Percentiles rank a stretch among this genome's conserved stretches.
These are phyloP conservation scores for Ustilago loliicola DNA, from an alignment of 1,284 basidiomycete genomes.

Conservation along the genomic window DNA sequence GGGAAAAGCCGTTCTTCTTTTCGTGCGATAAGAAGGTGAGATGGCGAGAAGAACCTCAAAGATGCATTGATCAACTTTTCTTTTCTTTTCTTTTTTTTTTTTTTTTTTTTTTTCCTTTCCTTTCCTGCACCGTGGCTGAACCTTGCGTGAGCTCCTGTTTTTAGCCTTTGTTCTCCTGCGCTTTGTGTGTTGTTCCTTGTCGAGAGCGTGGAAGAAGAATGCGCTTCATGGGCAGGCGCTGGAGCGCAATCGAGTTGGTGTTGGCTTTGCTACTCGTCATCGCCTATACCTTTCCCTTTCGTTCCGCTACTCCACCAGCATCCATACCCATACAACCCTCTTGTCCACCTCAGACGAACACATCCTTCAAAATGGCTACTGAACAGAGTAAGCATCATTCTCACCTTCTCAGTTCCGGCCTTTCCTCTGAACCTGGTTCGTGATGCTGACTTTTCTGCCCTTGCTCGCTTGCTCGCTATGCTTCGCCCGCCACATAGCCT, in stretches of 20 bases:
- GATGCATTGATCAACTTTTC: slow-evolving; percentile 24
- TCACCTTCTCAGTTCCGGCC: neutral
- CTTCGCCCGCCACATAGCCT: slow-evolving; percentile 36
- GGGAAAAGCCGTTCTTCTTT: neutral
- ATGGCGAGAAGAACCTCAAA: slow-evolving; percentile 28
- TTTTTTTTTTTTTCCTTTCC: too few species aligned
- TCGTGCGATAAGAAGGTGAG: slow-evolving; percentile 12
- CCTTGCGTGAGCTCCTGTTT: neutral
- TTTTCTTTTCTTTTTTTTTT: slow-evolving; percentile 11
- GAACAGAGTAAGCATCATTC: slow-evolving; percentile 60
- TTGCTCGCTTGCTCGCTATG: neutral
- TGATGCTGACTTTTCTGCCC: neutral
- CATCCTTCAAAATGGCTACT: slow-evolving; percentile 61
- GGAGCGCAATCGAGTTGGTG: slow-evolving; percentile 17
- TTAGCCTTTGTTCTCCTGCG: neutral
- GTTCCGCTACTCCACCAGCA: neutral
- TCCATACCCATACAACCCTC: slow-evolving; percentile 18
- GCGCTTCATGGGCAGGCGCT: slow-evolving; percentile 12
- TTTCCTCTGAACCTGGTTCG: neutral
- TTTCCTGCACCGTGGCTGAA: too few species aligned
- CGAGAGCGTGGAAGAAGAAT: slow-evolving; percentile 1
- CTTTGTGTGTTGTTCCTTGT: neutral
- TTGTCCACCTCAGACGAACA: slow-evolving; percentile 13
- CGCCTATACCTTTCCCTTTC: slow-evolving; percentile 20
- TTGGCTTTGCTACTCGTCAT: slow-evolving; percentile 24